Evolutionary conservation across 441 rosid genomes (phyloP).

Genomic region (Erodium chrysanthum): DNA sequence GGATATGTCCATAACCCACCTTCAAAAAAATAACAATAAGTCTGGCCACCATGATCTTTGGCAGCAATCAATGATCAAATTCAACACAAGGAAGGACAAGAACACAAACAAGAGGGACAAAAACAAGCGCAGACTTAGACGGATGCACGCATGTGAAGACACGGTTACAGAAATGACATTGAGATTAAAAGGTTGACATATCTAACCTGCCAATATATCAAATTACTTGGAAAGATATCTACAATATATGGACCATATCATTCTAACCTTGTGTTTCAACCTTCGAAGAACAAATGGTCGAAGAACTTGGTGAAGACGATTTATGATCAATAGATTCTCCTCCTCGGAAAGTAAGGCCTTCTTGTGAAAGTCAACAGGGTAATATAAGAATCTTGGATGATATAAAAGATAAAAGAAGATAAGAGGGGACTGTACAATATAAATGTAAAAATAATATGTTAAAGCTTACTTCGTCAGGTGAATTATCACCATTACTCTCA

Average conservation of each 20-base stretch:
- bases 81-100: background rate
- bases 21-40: background rate
- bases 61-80: background rate
- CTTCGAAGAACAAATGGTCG: conserved; percentile 90
- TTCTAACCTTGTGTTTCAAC: conserved; percentile 75
- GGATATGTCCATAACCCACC: background rate
- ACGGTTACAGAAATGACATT: too few relatives aligned
- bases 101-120: background rate
- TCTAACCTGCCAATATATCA: background rate
- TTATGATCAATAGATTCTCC: conserved; percentile 83
- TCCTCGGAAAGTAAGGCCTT: conserved; percentile 90
- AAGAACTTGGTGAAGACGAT: conserved; percentile 95
- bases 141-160: background rate
- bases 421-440: conserved; percentile 8
- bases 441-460: conserved; percentile 15
- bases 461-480: conserved; percentile 73
- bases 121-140: background rate
- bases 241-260: background rate
- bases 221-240: background rate
- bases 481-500: conserved; percentile 76
- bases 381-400: background rate
- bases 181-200: too few relatives aligned
- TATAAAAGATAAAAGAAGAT: background rate
- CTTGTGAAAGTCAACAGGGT: conserved; percentile 11
- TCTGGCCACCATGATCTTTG: background rate